phyloP scores from a whole-genome alignment of 148 eudicot genomes.

The Limonium bicolor region DNA sequence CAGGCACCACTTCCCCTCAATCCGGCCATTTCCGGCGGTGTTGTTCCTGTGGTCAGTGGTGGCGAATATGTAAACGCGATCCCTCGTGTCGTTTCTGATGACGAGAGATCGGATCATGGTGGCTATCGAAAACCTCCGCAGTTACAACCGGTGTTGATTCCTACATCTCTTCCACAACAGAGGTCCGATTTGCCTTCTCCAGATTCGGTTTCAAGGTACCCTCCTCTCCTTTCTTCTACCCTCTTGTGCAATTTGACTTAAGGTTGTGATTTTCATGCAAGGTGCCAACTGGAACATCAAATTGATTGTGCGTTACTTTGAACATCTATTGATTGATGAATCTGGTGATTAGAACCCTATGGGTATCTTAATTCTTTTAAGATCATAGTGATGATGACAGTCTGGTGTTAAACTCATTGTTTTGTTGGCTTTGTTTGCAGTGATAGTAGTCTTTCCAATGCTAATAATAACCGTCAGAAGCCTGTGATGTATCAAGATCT shows the following conservation, averaged over 20 bases:
- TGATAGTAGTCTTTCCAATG: slow-evolving; percentile 52
- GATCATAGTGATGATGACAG: background rate
- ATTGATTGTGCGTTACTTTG: too few relatives aligned
- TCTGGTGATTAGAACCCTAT: too few relatives aligned
- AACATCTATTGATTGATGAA: too few relatives aligned
- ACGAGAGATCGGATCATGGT: slow-evolving; percentile 61
- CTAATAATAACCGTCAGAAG: slow-evolving; percentile 42
- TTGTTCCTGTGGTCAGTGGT: slow-evolving; percentile 10
- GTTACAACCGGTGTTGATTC: slow-evolving; percentile 8
- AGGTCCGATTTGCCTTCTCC: slow-evolving; percentile 58
- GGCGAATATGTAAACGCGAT: slow-evolving; percentile 29
- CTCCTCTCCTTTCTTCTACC: background rate
- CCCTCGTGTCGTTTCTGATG: slow-evolving; percentile 35
- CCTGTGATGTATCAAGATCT: slow-evolving; percentile 45
- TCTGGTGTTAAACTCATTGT: slow-evolving; percentile 7
- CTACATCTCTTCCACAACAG: slow-evolving; percentile 19
- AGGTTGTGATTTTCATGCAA: background rate
- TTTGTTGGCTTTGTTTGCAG: slow-evolving; percentile 24
- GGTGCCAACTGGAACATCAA: background rate
- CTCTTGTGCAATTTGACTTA: background rate
- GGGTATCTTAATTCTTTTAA: background rate
- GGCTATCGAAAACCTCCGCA: slow-evolving; percentile 22
- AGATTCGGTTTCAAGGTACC: slow-evolving; percentile 77
- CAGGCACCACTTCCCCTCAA: slow-evolving; percentile 8
- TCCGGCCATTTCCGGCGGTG: slow-evolving; percentile 8